Base-by-base conservation (phyloP, 495 filamentous ascomycete species). In the Lasiosphaeris hirsuta region DNA sequence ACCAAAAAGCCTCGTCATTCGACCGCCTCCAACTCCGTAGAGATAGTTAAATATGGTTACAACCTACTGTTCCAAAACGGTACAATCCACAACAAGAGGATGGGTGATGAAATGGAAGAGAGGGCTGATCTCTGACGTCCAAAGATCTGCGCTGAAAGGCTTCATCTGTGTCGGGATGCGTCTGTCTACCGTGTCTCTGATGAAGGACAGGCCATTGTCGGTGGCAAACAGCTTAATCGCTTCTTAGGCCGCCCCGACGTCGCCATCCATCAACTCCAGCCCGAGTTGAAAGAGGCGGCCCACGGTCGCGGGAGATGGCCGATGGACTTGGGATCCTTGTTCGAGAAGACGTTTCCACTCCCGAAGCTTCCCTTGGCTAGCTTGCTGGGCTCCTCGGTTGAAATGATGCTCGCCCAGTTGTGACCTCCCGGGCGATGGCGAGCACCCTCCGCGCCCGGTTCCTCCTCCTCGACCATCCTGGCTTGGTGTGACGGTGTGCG, bases 61-160 rank as follows among this genome's bases (percentile, higher is more conserved):
- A 11, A 69, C 63, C 45, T 67, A 53, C 40, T 65, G 63, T 46
- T 74, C 73, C 19, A 76, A 59, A 8, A 69, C 58, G 15, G 66
- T 61, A 37, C 61, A 72, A 50, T 71, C 65, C 30, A 61, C 51
- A 18, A 72, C 69, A 14, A 54, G 54, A 4, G 55, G 35, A 33
- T 74, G 64, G 1, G 71, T 74, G 19, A 74, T 54, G 23, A 74
- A 14, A 11, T 54, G 35, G 36, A 74, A 69, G 36, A 72, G 48
- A 1, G 63, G 69, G 19, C 51, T 56, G 18, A 74, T 40, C 36
- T 65, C 61, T 13, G 47, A 54, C 6, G 52, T 23, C 69, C 68
- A 74, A 30, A 72, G 40, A 7, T 8, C 3, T 44, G 33, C n/a
- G n/a, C 49, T 19, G 14, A 59, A 50, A 40, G 38, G 40, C n/a